Evolutionary conservation across 768 basidiomycete genomes (phyloP), one percentile per base, ranked within the genome.

Genomic region (Basidioascus undulatus): DNA sequence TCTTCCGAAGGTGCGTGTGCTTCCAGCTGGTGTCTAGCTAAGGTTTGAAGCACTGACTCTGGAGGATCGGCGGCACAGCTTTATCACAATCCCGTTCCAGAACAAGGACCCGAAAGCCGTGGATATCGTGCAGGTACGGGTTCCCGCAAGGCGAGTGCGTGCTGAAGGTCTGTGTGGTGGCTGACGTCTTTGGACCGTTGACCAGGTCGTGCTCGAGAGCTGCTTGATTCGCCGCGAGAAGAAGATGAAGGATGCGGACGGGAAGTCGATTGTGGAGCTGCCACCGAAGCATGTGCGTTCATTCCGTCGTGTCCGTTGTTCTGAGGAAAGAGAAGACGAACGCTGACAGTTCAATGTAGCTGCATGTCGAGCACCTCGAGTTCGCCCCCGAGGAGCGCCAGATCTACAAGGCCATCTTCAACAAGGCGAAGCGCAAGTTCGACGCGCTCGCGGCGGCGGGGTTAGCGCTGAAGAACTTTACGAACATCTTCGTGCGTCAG

Each of bases 101-200:
- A 76, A 75, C 34, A 76, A 73, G 28, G 87, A 94, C 55, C 72
- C 80, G 0, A 86, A 84, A 53, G 87, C 83, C 0, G 76, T 94
- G 36, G 83, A 89, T 51, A 75, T 94, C 33, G 84, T 94, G 0
- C 87, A 94, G n/a, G n/a, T n/a, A n/a, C n/a, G n/a, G n/a, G n/a
- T n/a, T n/a, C n/a, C n/a, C n/a, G n/a, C n/a, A n/a, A n/a, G n/a
- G n/a, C n/a, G n/a, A n/a, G n/a, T n/a, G n/a, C n/a, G n/a, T n/a
- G n/a, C n/a, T n/a, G n/a, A n/a, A n/a, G n/a, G n/a, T n/a, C n/a
- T n/a, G n/a, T n/a, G n/a, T n/a, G n/a, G n/a, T n/a, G n/a, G n/a
- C n/a, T n/a, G n/a, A n/a, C n/a, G n/a, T n/a, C n/a, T n/a, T n/a
- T n/a, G n/a, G n/a, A n/a, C n/a, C n/a, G n/a, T n/a, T n/a, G n/a